Evolutionary conservation across 2,329 filamentous ascomycete genomes (phyloP), one percentile per base, ranked within the genome.

Genomic region (Fusarium continuum): DNA sequence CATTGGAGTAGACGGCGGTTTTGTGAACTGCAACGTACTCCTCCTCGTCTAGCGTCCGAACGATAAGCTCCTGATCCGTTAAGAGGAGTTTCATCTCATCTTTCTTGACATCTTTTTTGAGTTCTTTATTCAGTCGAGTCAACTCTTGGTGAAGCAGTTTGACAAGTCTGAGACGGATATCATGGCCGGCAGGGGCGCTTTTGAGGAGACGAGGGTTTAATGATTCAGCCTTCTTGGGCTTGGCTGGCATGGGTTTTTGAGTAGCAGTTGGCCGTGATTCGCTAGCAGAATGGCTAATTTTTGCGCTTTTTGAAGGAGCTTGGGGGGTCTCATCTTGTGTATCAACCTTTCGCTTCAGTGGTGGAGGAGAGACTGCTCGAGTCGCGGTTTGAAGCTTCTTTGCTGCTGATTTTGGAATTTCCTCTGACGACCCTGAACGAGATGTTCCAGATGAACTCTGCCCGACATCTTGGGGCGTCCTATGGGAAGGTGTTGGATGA

Each of bases 1-100:
- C 81, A 69, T 96, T 97, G 8, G 84, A 81, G 71, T 99, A 99
- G 23, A 98, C 86, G 0, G 83, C 77, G 2, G 83, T 78, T 57
- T 89, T 89, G 14, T 88, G 86, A 11, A 81, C 81, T 2, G 93
- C 93, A 8, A 87, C 79, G 29, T 85, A 85, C 73, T 96, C 88
- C 77, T 99, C 96, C 58, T 93, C 87, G 65, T 94, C 90, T 2
- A 94, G 78, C 1, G 87, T 86, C 59, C 86, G 80, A 65, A 83
- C 85, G 60, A 93, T 89, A 19, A 93, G 80, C 39, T 88, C 84
- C 70, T 91, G 87, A 2, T 86, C 80, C 2, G 83, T 84, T 40
- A 92, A 74, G 14, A 88, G 70, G 3, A 91, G 78, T 34, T 74
- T 73, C 35, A 81, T 78, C 17, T 85, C 83, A 7, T 81, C 76